Conservation (phyloP, 179 eudicot genomes). For the Gypsophila paniculata region DNA sequence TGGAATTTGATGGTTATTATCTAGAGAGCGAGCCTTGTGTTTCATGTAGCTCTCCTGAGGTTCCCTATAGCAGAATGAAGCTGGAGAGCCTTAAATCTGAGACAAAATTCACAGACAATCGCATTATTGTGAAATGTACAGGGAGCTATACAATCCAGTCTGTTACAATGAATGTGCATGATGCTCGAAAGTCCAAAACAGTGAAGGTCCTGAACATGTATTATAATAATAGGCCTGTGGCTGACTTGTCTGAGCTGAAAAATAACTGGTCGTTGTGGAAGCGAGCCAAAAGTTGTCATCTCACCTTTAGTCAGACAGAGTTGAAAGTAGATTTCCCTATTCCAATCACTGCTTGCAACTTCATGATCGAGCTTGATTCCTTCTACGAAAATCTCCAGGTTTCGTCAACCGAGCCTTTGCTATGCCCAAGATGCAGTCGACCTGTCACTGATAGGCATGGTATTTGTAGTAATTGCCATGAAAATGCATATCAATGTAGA, state of each 20-base stretch:
- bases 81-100: slow-evolving; percentile 93
- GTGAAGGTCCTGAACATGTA: slow-evolving; percentile 95
- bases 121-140: slow-evolving; percentile 97
- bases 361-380: slow-evolving; percentile 98
- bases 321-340: slow-evolving; percentile 94
- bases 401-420: slow-evolving; percentile 92
- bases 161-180: slow-evolving; percentile 98
- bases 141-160: slow-evolving; percentile 99
- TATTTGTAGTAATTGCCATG: slow-evolving; percentile 94
- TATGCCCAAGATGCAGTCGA: slow-evolving; percentile 97
- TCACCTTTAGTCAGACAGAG: slow-evolving; percentile 87
- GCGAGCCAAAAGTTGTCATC: slow-evolving; percentile 98
- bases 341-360: slow-evolving; percentile 98
- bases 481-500: slow-evolving; percentile 99
- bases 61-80: slow-evolving; percentile 94
- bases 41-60: slow-evolving; percentile 99
- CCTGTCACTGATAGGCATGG: slow-evolving; percentile 99
- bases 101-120: slow-evolving; percentile 94
- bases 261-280: slow-evolving; percentile 99
- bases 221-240: slow-evolving; percentile 96
- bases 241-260: slow-evolving; percentile 94
- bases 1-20: slow-evolving; percentile 98
- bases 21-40: slow-evolving; percentile 99
- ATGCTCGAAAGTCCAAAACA: slow-evolving; percentile 96
- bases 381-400: slow-evolving; percentile 99